Evolutionary conservation across 768 basidiomycete genomes (phyloP), one percentile per base, ranked within the genome.

Genomic region (Suillus subaureus): DNA sequence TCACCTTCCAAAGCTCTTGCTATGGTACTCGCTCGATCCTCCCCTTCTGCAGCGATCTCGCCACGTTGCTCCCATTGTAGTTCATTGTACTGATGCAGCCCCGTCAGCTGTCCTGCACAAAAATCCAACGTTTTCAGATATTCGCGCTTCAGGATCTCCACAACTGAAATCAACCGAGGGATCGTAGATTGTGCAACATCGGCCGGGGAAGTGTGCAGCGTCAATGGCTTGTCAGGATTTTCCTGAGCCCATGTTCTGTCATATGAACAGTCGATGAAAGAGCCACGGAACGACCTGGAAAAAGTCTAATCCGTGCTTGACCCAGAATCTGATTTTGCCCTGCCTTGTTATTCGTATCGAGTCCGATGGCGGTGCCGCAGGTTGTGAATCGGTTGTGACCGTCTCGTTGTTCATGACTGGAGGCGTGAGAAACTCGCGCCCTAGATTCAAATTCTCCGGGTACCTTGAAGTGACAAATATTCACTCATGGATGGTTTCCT

Each of bases 131-230:
- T 73, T 63, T 87, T 87, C 62, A 92, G 67, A 72, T 87, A 94
- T 72, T 94, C 91, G 31, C 94, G 85, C 72, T 95, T 95, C 70
- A 94, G 85, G 64, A 95, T 92, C 75, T 96, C 94, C 0, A 87
- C 88, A 5, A 93, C 90, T 0, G 89, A 87, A 43, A 96, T 80
- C 11, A 96, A 82, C 1, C 89, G 85, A 0, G 92, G 87, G 45
- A 79, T 76, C 0, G 85, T 81, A 3, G 80, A 76, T 18, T 74
- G 72, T 4, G 76, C 77, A 57, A 76, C 72, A 39, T 71, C 57
- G 4, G 75, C 71, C 5, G 89, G 89, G 5, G 87, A 76, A 0
- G 90, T 90, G 70, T 91, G 89, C 21, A 91, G 75, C 6, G 84
- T 79, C 26, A 91, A 70, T 0, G 86, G 82, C 63, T 74, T 78